phyloP scores from a whole-genome alignment of 345 rosid genomes.

The Bruguiera sexangula region DNA sequence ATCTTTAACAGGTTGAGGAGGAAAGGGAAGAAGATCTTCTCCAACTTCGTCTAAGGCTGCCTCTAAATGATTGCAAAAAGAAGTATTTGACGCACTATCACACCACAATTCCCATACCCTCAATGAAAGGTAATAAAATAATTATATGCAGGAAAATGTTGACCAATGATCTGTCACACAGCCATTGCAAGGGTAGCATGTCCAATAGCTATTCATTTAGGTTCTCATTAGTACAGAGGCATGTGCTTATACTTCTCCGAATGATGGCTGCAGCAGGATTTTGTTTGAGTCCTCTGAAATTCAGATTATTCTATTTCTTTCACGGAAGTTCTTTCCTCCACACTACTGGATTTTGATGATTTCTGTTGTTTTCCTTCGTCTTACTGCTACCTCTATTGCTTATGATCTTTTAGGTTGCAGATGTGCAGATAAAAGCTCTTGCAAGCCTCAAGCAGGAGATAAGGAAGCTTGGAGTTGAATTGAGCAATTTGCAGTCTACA shows the following conservation, averaged over 20 bases:
- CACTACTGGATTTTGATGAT: background rate
- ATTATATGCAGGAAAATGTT: no score
- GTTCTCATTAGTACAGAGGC: no score
- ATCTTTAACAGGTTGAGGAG: conserved; percentile 55
- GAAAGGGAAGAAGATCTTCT: conserved; percentile 58
- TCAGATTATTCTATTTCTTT: background rate
- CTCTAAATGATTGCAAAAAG: conserved; percentile 73
- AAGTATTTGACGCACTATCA: conserved; percentile 42
- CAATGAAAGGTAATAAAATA: no score
- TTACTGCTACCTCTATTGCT: conserved; percentile 11
- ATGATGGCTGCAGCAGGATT: background rate
- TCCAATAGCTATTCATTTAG: no score
- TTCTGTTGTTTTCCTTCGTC: conserved; percentile 1
- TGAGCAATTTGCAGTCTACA: no score
- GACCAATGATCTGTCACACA: no score
- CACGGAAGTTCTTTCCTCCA: background rate
- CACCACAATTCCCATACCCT: background rate
- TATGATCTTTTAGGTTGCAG: conserved; percentile 58
- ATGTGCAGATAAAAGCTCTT: conserved; percentile 71
- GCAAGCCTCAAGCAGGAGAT: conserved; percentile 66
- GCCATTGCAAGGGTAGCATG: no score
- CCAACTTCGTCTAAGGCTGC: conserved; percentile 50
- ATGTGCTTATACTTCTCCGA: background rate
- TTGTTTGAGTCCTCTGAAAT: background rate
- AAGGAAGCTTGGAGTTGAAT: conserved; percentile 74